Conservation (phyloP, 1,139 yeast species). For the Blastobotrys apis region DNA sequence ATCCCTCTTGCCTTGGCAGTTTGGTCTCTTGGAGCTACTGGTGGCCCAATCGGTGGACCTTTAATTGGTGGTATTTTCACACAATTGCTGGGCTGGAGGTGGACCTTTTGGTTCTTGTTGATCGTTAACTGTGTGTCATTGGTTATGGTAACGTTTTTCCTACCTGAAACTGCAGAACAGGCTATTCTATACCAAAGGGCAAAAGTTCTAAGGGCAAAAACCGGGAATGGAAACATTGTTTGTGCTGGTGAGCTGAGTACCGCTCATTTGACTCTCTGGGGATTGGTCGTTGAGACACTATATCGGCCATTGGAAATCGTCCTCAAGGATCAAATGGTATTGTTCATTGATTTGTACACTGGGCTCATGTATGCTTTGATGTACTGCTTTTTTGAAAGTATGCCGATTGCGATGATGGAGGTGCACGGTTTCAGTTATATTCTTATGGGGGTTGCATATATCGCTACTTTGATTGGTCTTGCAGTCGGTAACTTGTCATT, state of each 20-base stretch:
- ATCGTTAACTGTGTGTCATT: constrained; percentile 39
- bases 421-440: constrained; percentile 44
- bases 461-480: constrained; percentile 45
- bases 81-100: constrained; percentile 27
- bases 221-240: constrained; percentile 25
- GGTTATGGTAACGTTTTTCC: constrained; percentile 37
- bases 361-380: constrained; percentile 50
- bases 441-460: constrained; percentile 46
- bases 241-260: constrained; percentile 9
- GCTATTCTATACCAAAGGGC: constrained; percentile 48
- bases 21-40: constrained; percentile 52
- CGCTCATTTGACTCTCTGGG: constrained; percentile 6
- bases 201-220: constrained; percentile 41
- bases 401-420: constrained; percentile 49
- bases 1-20: constrained; percentile 41
- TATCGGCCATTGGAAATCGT: constrained; percentile 14
- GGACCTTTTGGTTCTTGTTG: constrained; percentile 46
- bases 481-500: constrained; percentile 19
- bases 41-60: constrained; percentile 66
- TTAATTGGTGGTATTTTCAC: constrained; percentile 55
- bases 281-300: constrained; percentile 11
- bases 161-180: constrained; percentile 51
- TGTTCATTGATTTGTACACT: constrained; percentile 40
- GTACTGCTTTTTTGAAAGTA: constrained; percentile 57
- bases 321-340: constrained; percentile 16